A percentile compares a stretch with the other conserved stretches of the same genome.
These are phyloP conservation scores for Xerocomus brunneocitrinus DNA, from an alignment of 768 basidiomycete species.

Conservation along the genomic window DNA sequence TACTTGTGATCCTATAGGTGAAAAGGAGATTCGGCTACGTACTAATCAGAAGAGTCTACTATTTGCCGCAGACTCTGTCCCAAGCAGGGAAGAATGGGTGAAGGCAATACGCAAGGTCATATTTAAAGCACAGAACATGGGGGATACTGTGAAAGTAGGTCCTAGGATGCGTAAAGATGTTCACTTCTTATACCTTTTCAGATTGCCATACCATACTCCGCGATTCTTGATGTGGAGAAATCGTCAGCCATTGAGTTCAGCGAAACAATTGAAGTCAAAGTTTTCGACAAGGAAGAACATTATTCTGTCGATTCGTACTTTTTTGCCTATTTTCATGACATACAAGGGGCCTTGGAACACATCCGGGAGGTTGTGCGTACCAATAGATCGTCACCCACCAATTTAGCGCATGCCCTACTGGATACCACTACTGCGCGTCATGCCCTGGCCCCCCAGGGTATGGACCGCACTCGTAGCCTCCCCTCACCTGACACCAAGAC, in stretches of 20 bases:
- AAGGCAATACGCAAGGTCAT: constrained; percentile 92
- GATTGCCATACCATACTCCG: constrained; percentile 94
- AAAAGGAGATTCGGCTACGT: constrained; percentile 76
- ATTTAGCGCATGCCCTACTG: constrained; percentile 36
- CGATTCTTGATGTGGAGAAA: constrained; percentile 83
- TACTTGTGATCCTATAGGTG: constrained; percentile 74
- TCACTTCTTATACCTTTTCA: constrained; percentile 21
- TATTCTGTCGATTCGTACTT: constrained; percentile 85
- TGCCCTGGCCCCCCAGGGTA: constrained; percentile 18
- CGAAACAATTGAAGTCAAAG: constrained; percentile 93
- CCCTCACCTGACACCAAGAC: constrained; percentile 32
- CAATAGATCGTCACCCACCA: constrained; percentile 35
- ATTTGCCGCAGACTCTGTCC: constrained; percentile 72
- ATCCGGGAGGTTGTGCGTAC: constrained; percentile 74
- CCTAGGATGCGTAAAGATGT: not conserved
- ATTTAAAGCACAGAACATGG: constrained; percentile 94
- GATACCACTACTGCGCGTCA: constrained; percentile 55
- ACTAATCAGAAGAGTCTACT: constrained; percentile 76
- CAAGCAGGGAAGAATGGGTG: constrained; percentile 92
- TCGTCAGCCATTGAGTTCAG: constrained; percentile 91
- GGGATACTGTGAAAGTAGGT: constrained; percentile 86
- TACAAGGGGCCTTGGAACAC: constrained; percentile 69
- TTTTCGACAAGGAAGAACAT: constrained; percentile 73
- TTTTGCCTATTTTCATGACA: constrained; percentile 90
- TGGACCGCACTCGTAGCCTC: constrained; percentile 40